These are phyloP conservation scores for Globisporangium polare DNA, from an alignment of 352 stramenopile species.

Conservation along the genomic window DNA sequence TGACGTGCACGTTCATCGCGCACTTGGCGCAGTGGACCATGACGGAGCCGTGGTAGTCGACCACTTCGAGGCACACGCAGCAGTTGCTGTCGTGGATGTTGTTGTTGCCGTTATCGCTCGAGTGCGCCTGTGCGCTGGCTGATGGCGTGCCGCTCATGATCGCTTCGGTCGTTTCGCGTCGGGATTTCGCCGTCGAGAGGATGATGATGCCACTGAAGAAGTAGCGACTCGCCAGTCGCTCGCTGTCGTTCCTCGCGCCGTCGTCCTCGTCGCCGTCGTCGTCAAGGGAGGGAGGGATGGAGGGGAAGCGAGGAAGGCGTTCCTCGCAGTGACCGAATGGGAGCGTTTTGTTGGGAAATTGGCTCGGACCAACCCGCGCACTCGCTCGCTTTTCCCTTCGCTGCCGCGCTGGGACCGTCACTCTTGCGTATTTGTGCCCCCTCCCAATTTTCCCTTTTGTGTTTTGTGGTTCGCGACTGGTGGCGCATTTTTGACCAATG, in stretches of 20 bases:
- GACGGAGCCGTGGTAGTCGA: slow-evolving; percentile 54
- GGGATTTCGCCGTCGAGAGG: background rate
- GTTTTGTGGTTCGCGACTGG: background rate
- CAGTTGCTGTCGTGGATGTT: slow-evolving; percentile 28
- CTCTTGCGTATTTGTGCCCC: background rate
- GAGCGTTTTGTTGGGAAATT: background rate
- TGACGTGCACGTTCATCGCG: slow-evolving; percentile 63
- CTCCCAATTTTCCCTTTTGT: no score
- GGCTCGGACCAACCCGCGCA: background rate
- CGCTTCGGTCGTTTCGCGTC: background rate
- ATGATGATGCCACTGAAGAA: background rate
- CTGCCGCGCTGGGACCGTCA: background rate
- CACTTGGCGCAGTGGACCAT: slow-evolving; percentile 66
- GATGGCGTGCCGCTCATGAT: background rate
- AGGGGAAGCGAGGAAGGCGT: background rate
- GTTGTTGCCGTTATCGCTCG: background rate
- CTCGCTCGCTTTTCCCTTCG: background rate
- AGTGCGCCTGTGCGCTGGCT: background rate
- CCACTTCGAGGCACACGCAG: slow-evolving; percentile 71
- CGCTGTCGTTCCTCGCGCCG: background rate
- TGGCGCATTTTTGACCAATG: background rate
- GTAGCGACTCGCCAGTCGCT: background rate
- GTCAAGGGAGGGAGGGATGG: background rate
- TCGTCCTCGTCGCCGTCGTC: background rate
- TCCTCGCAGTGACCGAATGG: background rate